Evolutionary conservation across 306 rosid genomes (phyloP).

Genomic region (Acmispon strigosus): DNA sequence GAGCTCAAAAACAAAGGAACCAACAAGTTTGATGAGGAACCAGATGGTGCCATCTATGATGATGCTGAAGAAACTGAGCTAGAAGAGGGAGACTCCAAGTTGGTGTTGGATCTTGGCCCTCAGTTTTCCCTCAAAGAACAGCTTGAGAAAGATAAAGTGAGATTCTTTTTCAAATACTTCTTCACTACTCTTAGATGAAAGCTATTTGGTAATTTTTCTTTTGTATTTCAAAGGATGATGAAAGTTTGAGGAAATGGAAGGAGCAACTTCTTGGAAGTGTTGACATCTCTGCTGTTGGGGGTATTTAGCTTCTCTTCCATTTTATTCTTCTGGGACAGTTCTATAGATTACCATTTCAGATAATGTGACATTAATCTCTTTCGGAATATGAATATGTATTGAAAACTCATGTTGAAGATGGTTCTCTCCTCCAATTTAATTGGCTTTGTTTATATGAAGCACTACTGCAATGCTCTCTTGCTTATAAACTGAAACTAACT

Average conservation of each 20-base stretch:
- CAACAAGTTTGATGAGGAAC: constrained; percentile 28
- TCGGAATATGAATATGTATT: neutral
- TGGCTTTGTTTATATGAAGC: neutral
- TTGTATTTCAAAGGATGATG: constrained; percentile 56
- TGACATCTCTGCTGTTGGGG: constrained; percentile 74
- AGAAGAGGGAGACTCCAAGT: constrained; percentile 45
- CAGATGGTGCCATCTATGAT: constrained; percentile 22
- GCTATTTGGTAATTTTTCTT: neutral
- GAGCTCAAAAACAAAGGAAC: constrained; percentile 33
- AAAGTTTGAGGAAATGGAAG: constrained; percentile 89
- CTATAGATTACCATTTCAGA: neutral
- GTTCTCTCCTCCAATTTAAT: neutral
- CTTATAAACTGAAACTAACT: neutral
- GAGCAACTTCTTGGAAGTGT: constrained; percentile 78
- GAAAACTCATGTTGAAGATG: neutral
- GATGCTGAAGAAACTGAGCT: constrained; percentile 25
- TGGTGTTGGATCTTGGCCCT: constrained; percentile 76
- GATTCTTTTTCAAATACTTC: neutral
- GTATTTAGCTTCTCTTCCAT: constrained; percentile 23
- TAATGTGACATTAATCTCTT: neutral
- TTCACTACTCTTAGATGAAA: neutral
- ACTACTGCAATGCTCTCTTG: neutral
- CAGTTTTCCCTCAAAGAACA: constrained; percentile 79
- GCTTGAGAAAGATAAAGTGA: constrained; percentile 84
- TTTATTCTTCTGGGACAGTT: neutral